Evolutionary conservation across 1,139 yeast genomes (phyloP).

Genomic region (Meyerozyma elateridarum): DNA sequence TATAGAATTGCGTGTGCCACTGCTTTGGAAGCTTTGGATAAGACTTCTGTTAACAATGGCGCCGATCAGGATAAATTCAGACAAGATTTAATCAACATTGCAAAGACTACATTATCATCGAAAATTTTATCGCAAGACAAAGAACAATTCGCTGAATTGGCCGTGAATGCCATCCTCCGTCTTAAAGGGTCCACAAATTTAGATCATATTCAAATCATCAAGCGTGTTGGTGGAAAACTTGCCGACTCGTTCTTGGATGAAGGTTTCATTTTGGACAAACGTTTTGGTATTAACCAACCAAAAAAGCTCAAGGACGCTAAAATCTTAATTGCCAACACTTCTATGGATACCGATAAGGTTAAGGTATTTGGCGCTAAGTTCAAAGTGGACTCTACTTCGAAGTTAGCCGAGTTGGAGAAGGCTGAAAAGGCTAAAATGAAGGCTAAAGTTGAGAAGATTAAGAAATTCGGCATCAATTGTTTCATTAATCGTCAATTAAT

Average conservation of each 20-base stretch:
- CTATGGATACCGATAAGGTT: conserved; percentile 96
- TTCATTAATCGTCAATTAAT: conserved; percentile 94
- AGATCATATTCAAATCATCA: conserved; percentile 90
- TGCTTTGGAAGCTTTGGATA: conserved; percentile 76
- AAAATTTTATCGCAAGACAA: conserved; percentile 94
- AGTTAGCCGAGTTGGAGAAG: conserved; percentile 90
- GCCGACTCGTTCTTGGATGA: conserved; percentile 92
- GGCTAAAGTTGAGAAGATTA: conserved; percentile 80
- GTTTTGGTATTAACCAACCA: conserved; percentile 93
- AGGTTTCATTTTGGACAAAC: conserved; percentile 87
- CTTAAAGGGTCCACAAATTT: conserved; percentile 91
- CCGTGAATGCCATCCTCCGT: conserved; percentile 91
- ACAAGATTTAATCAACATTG: conserved; percentile 76
- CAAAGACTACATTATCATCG: conserved; percentile 90
- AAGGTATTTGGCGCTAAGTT: conserved; percentile 97
- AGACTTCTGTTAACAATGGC: conserved; percentile 73
- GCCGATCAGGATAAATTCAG: conserved; percentile 59
- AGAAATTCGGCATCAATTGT: conserved; percentile 76
- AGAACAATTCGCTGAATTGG: conserved; percentile 79
- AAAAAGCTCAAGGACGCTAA: conserved; percentile 78
- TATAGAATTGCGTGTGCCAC: conserved; percentile 82
- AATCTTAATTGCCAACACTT: conserved; percentile 89
- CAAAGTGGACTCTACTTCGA: conserved; percentile 91
- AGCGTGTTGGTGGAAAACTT: conserved; percentile 88
- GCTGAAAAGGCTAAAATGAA: conserved; percentile 96